Evolutionary conservation across 108 stramenopile species (phyloP).

Genomic region (Skeletonema potamos): DNA sequence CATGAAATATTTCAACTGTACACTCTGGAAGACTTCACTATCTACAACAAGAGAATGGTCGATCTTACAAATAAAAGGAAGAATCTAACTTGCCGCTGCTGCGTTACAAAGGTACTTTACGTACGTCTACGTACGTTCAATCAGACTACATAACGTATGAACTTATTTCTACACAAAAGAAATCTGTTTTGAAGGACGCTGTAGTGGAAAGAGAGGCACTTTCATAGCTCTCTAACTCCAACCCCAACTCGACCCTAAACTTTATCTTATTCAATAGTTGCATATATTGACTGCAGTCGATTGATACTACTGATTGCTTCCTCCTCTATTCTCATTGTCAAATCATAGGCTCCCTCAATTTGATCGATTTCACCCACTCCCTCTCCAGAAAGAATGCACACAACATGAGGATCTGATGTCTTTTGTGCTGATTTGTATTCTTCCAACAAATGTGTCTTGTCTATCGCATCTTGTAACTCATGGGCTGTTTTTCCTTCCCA

Average conservation of each 20-base stretch:
- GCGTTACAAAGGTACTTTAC: no score
- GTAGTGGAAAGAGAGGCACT: no score
- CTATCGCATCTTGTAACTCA: constrained; percentile 19
- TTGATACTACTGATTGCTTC: constrained; percentile 44
- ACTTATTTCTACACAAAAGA: no score
- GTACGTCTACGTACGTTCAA: no score
- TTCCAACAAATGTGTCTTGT: constrained; percentile 18
- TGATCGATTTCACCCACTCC: constrained; percentile 64
- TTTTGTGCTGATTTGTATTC: constrained; percentile 32
- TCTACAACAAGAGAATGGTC: background rate
- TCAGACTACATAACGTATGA: no score
- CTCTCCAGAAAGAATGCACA: constrained; percentile 54
- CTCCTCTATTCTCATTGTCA: constrained; percentile 49
- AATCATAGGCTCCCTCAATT: constrained; percentile 63
- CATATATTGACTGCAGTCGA: constrained; percentile 9
- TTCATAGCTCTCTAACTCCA: no score
- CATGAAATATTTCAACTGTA: constrained; percentile 1
- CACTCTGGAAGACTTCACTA: background rate
- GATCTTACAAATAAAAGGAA: background rate
- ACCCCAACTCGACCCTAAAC: no score
- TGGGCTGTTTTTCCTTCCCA: constrained; percentile 54
- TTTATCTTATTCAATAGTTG: no score
- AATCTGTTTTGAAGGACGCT: no score
- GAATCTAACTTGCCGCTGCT: no score
- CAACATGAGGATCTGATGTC: constrained; percentile 19